Percentiles rank a stretch among this genome's conserved stretches.
phyloP scores from a whole-genome alignment of 176 grass and related monocot genomes.

The Carex scoparia region DNA sequence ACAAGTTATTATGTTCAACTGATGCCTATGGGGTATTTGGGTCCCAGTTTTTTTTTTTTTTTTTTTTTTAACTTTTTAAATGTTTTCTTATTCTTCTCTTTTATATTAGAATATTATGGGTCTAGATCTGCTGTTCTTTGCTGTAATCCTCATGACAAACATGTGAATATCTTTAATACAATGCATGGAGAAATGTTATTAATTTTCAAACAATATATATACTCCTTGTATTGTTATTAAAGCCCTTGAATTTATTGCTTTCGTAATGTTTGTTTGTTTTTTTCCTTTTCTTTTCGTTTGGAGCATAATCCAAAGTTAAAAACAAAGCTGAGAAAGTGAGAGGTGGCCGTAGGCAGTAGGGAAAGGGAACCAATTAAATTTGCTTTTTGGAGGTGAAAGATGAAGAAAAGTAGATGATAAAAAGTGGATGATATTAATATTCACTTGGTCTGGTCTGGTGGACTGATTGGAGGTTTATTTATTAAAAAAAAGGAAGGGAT shows the following conservation, averaged over 20 bases:
- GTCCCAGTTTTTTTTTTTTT: neutral
- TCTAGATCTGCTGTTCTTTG: neutral
- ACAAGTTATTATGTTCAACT: neutral
- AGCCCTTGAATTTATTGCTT: neutral
- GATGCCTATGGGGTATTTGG: neutral
- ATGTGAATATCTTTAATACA: neutral
- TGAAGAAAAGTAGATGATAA: too few species aligned
- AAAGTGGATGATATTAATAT: too few species aligned
- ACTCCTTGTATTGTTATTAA: neutral
- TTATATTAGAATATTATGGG: neutral
- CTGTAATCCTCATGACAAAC: neutral
- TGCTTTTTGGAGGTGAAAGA: too few species aligned
- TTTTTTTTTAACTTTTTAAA: neutral
- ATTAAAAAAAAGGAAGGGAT: too few species aligned
- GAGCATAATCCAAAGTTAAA: too few species aligned
- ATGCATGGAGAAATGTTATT: neutral
- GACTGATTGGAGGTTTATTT: too few species aligned
- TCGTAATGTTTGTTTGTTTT: neutral
- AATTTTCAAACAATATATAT: neutral
- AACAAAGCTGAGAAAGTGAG: too few species aligned
- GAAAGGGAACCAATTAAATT: too few species aligned
- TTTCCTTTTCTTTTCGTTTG: neutral
- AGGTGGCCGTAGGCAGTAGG: too few species aligned
- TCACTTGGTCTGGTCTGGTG: too few species aligned
- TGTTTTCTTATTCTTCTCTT: neutral